Base-by-base conservation (phyloP, 352 stramenopile species). In the Pythium oligandrum region DNA sequence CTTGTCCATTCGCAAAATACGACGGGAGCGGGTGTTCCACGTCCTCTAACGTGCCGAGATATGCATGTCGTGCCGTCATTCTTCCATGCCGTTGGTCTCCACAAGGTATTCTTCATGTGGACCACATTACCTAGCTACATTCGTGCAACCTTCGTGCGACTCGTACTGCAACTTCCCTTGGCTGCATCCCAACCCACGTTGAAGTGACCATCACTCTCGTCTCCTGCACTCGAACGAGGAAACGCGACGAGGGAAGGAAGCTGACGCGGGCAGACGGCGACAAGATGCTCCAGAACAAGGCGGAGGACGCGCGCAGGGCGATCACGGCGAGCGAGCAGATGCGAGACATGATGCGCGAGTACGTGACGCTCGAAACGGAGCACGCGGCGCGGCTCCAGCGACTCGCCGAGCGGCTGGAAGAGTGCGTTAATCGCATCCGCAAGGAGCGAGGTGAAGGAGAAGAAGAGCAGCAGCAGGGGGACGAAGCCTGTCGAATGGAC, bases 11-110 rank as follows among this genome's bases (percentile, higher is more conserved):
- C 6, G 73, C 61, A 44, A 79, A 78, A 36, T 80, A 63, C 9
- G 68, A 73, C n/a, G 70, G 63, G 8, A 71, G 64, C 7, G 70
- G 67, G 51, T 76, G 69, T 32, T 71, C 59, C 33, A 93, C 73
- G 50, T 71, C 53, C 64, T 91, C 73, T n/a, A 93, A 53, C 4
- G 68, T 61, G 17, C 82, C 84, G 32, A 95, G 63, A 52, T 95
- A 95, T 51, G 80, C 73, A 49, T 95, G 84, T 31, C 57, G 52
- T 6, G 64, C 59, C 51, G 44, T 57, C 61, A 71, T 71, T 10
- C 44, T 53, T 9, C 2, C 40, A n/a, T 40, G 17, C 4, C 9
- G 32, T 40, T 51, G 47, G 51, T 58, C 30, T 44, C n/a, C 17
- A 17, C 44, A 32, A 50, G 26, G 44, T 42, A 52, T 52, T 17